Evolutionary conservation across 2,329 filamentous ascomycete species (phyloP).

Genomic region (Exophiala viscosa): DNA sequence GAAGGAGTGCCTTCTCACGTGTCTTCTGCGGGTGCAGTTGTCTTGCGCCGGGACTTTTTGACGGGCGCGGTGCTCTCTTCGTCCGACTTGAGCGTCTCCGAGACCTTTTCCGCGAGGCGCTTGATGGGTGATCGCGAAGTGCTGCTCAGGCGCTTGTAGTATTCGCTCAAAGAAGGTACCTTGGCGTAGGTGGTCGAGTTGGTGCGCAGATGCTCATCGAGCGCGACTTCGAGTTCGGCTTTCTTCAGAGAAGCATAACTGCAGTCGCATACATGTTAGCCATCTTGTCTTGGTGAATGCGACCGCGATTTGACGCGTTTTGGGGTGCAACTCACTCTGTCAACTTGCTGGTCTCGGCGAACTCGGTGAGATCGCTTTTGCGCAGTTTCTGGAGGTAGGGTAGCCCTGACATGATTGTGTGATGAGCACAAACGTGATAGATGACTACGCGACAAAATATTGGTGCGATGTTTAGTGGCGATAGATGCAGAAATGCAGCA

Average conservation of each 20-base stretch:
- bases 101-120: slow-evolving; percentile 38
- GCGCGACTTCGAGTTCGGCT: slow-evolving; percentile 59
- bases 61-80: slow-evolving; percentile 37
- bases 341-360: slow-evolving; percentile 56
- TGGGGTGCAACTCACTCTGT: slow-evolving; percentile 60
- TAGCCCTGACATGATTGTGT: slow-evolving; percentile 56
- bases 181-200: slow-evolving; percentile 63
- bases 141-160: slow-evolving; percentile 66
- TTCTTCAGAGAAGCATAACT: slow-evolving; percentile 25
- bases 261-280: slow-evolving; percentile 26
- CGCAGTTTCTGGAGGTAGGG: slow-evolving; percentile 77
- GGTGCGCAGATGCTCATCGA: slow-evolving; percentile 69
- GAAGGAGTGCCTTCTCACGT: slow-evolving; percentile 33
- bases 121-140: slow-evolving; percentile 59
- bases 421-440: slow-evolving; percentile 6
- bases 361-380: slow-evolving; percentile 72
- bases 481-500: not conserved
- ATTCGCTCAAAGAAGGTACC: slow-evolving; percentile 65
- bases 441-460: not conserved
- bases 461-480: not conserved
- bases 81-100: slow-evolving; percentile 37
- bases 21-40: slow-evolving; percentile 33
- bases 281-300: slow-evolving; percentile 11
- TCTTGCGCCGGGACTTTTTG: slow-evolving; percentile 28
- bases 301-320: slow-evolving; percentile 17